Evolutionary conservation across 257 asterid species (phyloP), one percentile per base, ranked within the genome.

Genomic region (Petunia secreta): DNA sequence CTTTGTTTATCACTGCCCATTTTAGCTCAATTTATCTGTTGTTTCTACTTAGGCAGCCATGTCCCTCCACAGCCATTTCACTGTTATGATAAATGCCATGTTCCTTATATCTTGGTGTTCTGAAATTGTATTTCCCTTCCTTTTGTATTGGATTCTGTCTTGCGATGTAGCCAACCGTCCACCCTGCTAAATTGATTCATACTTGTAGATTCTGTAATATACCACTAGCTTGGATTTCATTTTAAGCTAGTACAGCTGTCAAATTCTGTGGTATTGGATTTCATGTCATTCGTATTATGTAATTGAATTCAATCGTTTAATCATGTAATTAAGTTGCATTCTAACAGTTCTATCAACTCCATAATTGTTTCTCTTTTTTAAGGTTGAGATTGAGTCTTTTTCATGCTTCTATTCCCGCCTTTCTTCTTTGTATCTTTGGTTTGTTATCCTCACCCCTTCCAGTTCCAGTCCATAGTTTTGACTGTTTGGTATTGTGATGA

Each of bases 401-500:
- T 1, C 44, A 71, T 44, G 34, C 62, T 50, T 71, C 2, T 36
- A 34, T 71, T 71, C 60, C 59, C 0, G 59, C 59, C 39, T 59
- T 16, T 1, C 59, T 52, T 46, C 25, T 34, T 50, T 25, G 62
- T 6, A 25, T 73, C 46, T 34, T 73, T 73, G 78, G 34, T n/a
- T 50, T 73, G 62, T 34, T 34, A 73, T 73, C 2, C 46, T 73
- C 25, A 73, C 50, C 3, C 62, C 46, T 5, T 50, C 63, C 36
- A 73, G 6, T 5, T 50, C 63, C 36, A 73, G 6, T 73, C 14
- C 46, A 13, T 36, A 50, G 78, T 52, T 73, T 25, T 10, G 37
- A 34, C 36, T 73, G 46, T 50, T 55, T 73, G 78, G 25, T 50
- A 14, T 73, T 73, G 6, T 50, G 78, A 73, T 73, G 62, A 73